Percentiles rank a stretch among this genome's conserved stretches.
phyloP scores from a whole-genome alignment of 257 asterid genomes.

The Nicotiana sylvestris region DNA sequence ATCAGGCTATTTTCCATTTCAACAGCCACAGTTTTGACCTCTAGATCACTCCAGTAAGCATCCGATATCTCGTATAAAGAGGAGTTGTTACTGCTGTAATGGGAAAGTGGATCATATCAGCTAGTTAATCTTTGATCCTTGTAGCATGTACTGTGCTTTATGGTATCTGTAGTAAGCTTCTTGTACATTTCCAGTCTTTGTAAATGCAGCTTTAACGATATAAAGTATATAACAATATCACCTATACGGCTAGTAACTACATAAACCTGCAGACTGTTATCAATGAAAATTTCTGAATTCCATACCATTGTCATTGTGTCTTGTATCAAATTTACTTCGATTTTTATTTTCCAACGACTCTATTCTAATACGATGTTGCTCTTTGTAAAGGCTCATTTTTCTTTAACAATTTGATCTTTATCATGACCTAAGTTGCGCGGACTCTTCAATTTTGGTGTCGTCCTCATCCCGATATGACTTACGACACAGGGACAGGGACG shows the following conservation, averaged over 20 bases:
- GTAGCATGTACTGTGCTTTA: background rate
- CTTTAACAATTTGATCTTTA: background rate
- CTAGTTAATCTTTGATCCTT: background rate
- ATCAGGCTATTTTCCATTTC: slow-evolving; percentile 66
- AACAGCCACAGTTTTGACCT: slow-evolving; percentile 91
- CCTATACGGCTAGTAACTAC: background rate
- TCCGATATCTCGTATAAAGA: background rate
- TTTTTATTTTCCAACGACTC: background rate
- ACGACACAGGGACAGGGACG: no score
- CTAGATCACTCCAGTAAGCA: slow-evolving; percentile 15
- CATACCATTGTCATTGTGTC: background rate
- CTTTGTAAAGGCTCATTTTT: background rate
- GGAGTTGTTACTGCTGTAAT: background rate
- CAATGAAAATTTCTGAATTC: background rate
- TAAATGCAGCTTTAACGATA: background rate
- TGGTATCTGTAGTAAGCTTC: background rate
- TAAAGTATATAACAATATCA: background rate
- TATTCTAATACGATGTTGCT: background rate
- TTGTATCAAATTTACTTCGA: background rate
- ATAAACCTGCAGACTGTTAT: background rate
- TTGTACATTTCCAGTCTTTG: background rate
- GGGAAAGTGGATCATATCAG: background rate
- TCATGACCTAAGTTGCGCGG: no score
- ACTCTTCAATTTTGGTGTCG: no score
- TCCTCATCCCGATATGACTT: no score